These are phyloP conservation scores for Typha latifolia DNA, from an alignment of 176 grass and related monocot species.

Conservation along the genomic window DNA sequence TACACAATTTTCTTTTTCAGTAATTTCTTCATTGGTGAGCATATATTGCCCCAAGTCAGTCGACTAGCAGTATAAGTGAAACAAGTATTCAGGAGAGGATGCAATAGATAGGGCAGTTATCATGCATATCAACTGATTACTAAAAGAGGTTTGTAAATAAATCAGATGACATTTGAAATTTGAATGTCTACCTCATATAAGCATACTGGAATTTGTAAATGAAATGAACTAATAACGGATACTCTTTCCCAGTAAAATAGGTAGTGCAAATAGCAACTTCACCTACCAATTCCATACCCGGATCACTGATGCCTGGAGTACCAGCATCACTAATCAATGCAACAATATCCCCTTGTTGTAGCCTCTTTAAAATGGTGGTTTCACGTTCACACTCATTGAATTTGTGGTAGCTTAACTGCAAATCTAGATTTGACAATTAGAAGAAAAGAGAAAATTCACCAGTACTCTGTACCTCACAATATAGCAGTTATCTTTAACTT, in stretches of 20 bases:
- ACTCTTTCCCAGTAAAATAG: too few species aligned
- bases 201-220: too few species aligned
- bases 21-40: too few species aligned
- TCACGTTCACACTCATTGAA: conserved; percentile 90
- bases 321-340: conserved; percentile 96
- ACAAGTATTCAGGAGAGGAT: too few species aligned
- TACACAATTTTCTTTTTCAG: neutral
- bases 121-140: too few species aligned
- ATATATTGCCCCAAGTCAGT: too few species aligned
- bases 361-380: conserved; percentile 65
- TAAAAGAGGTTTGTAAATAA: too few species aligned
- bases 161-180: too few species aligned
- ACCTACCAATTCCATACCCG: conserved; percentile 75
- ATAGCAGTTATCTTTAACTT: conserved; percentile 14
- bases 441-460: neutral
- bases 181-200: too few species aligned
- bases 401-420: conserved; percentile 88
- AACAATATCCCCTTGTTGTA: conserved; percentile 79
- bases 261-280: neutral
- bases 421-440: conserved; percentile 21
- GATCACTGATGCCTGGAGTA: conserved; percentile 88
- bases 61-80: too few species aligned
- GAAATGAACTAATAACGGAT: too few species aligned
- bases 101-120: too few species aligned
- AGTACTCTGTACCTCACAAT: conserved; percentile 6